Conservation (phyloP, 805 yeast genomes). For the Candida quercuum region DNA sequence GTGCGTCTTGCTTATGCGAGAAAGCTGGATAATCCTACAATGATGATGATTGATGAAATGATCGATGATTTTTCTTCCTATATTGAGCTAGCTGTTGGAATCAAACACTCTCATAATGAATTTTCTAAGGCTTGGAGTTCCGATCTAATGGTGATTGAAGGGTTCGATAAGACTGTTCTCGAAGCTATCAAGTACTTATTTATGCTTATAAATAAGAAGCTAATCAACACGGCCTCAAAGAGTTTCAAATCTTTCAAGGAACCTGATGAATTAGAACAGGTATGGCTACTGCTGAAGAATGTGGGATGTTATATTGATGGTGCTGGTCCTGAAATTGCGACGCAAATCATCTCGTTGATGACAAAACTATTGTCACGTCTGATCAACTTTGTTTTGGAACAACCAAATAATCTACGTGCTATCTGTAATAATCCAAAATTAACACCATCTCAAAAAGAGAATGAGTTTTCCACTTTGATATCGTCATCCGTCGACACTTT, state of each 20-base stretch:
- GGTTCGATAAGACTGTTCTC: conserved; percentile 61
- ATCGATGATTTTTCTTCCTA: conserved; percentile 78
- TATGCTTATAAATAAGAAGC: conserved; percentile 65
- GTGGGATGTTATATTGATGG: conserved; percentile 76
- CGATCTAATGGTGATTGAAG: conserved; percentile 55
- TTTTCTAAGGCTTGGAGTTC: conserved; percentile 67
- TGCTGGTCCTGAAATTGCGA: conserved; percentile 77
- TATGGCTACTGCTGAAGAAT: conserved; percentile 73
- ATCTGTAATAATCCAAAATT: conserved; percentile 17
- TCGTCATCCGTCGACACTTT: conserved; percentile 62
- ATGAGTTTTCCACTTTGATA: conserved; percentile 35
- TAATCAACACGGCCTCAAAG: conserved; percentile 67
- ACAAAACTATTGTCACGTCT: conserved; percentile 65
- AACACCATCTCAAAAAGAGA: conserved; percentile 17
- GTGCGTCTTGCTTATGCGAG: conserved; percentile 73
- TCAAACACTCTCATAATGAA: conserved; percentile 60
- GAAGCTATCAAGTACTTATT: conserved; percentile 72
- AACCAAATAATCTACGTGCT: conserved; percentile 56
- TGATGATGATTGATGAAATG: conserved; percentile 95
- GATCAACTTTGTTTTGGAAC: conserved; percentile 65
- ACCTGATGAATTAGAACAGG: conserved; percentile 81
- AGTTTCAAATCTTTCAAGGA: conserved; percentile 83
- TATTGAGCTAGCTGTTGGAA: conserved; percentile 66
- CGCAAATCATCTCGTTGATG: conserved; percentile 62
- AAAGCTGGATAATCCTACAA: conserved; percentile 76